Percentiles rank a stretch among this genome's conserved stretches.
These are phyloP conservation scores for Geotrichum aggregatum DNA, from an alignment of 1,139 yeast species.

Conservation along the genomic window DNA sequence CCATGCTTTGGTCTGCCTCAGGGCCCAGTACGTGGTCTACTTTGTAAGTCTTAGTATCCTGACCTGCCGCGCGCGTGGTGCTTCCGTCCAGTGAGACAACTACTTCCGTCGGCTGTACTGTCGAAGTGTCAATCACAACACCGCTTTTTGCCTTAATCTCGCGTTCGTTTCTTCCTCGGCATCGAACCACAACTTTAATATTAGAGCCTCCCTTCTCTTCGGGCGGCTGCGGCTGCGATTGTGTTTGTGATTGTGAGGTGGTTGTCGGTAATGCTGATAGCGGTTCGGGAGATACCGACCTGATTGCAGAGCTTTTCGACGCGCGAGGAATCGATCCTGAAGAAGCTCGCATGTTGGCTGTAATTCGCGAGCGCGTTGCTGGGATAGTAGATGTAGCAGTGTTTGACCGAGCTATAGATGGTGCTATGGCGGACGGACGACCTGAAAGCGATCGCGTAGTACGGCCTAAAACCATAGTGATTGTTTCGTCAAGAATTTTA, in stretches of 20 bases:
- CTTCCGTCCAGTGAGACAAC: slow-evolving; percentile 11
- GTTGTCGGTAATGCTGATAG: neutral
- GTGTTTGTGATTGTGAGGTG: neutral
- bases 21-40: slow-evolving; percentile 73
- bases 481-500: neutral
- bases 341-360: neutral
- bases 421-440: neutral
- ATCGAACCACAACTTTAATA: slow-evolving; percentile 82
- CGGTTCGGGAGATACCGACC: neutral
- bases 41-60: slow-evolving; percentile 48
- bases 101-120: slow-evolving; percentile 21
- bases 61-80: slow-evolving; percentile 20
- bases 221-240: neutral
- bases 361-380: no score
- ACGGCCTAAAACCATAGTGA: slow-evolving; percentile 1
- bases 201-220: slow-evolving; percentile 37
- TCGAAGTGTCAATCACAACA: slow-evolving; percentile 50
- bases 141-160: slow-evolving; percentile 71
- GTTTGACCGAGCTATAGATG: neutral
- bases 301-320: no score
- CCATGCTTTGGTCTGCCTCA: slow-evolving; percentile 60
- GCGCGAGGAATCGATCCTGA: neutral
- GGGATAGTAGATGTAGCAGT: neutral
- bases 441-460: slow-evolving; percentile 7
- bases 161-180: slow-evolving; percentile 73